A percentile compares a stretch with the other conserved stretches of the same genome.
Conservation (phyloP, 2,329 filamentous ascomycete genomes). For the Botryotinia globosa region DNA sequence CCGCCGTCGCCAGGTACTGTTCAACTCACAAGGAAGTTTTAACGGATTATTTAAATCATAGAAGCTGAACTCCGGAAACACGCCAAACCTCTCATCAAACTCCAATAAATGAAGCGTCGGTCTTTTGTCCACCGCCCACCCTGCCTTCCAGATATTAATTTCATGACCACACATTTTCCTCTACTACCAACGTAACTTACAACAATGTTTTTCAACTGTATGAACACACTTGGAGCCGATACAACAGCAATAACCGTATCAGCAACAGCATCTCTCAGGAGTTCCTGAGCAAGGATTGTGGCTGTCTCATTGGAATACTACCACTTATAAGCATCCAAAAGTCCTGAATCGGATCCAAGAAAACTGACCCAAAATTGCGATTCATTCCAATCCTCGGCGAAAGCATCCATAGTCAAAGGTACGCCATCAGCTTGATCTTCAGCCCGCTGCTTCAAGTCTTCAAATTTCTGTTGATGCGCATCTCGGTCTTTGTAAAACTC, state of each 20-base stretch:
- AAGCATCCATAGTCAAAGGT: slow-evolving; percentile 62
- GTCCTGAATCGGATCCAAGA: background rate
- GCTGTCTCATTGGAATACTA: slow-evolving; percentile 74
- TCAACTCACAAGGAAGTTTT: slow-evolving; percentile 54
- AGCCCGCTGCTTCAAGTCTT: slow-evolving; percentile 61
- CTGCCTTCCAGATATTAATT: slow-evolving; percentile 1
- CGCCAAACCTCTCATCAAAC: slow-evolving; percentile 68
- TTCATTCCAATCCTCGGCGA: slow-evolving; percentile 79
- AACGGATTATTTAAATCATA: slow-evolving; percentile 73
- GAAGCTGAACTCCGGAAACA: slow-evolving; percentile 70
- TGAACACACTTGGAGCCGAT: slow-evolving; percentile 73
- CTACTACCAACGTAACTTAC: background rate
- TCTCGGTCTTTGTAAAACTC: slow-evolving; percentile 74
- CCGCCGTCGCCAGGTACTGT: background rate
- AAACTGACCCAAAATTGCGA: slow-evolving; percentile 74
- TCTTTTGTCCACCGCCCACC: slow-evolving; percentile 40
- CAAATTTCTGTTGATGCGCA: slow-evolving; percentile 62
- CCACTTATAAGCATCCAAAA: background rate
- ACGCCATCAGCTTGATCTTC: slow-evolving; percentile 49
- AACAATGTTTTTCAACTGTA: slow-evolving; percentile 67
- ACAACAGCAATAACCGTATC: slow-evolving; percentile 64
- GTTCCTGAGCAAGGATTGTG: slow-evolving; percentile 56
- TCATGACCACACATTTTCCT: slow-evolving; percentile 14
- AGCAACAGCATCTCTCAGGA: slow-evolving; percentile 59
- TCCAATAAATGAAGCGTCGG: slow-evolving; percentile 68